Conservation (phyloP, 1,284 basidiomycete genomes). For the Schizophyllum amplum region DNA sequence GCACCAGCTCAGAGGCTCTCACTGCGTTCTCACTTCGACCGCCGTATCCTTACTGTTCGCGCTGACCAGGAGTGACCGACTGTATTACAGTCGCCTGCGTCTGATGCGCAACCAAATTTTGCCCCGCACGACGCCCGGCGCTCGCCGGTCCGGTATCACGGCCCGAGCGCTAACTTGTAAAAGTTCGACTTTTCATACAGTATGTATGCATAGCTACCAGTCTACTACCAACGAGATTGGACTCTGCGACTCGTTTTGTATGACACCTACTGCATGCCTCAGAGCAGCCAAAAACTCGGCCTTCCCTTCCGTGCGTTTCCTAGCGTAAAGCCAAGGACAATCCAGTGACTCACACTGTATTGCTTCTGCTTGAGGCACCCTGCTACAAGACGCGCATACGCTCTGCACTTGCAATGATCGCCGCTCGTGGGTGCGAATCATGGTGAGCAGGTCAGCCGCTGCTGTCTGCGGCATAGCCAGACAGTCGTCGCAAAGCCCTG, state of each 20-base stretch:
- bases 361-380: conserved; percentile 46
- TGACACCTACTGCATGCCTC: conserved; percentile 3
- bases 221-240: not conserved
- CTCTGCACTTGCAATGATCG: conserved; percentile 50
- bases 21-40: not conserved
- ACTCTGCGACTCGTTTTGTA: not conserved
- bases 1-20: not conserved
- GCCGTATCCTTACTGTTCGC: not conserved
- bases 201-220: not conserved
- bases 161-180: no score
- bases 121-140: no score
- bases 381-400: conserved; percentile 68
- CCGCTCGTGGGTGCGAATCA: conserved; percentile 50
- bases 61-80: not conserved
- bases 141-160: no score
- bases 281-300: conserved; percentile 31
- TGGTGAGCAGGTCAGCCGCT: conserved; percentile 49
- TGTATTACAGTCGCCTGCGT: not conserved
- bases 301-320: conserved; percentile 58
- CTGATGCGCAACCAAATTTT: not conserved
- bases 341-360: conserved; percentile 77
- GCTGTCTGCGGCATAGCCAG: conserved; percentile 43
- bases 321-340: conserved; percentile 75
- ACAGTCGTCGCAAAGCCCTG: conserved; percentile 69
- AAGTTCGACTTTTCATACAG: no score